phyloP scores from a whole-genome alignment of 1,284 basidiomycete genomes.

The Boletus semigastroideus region DNA sequence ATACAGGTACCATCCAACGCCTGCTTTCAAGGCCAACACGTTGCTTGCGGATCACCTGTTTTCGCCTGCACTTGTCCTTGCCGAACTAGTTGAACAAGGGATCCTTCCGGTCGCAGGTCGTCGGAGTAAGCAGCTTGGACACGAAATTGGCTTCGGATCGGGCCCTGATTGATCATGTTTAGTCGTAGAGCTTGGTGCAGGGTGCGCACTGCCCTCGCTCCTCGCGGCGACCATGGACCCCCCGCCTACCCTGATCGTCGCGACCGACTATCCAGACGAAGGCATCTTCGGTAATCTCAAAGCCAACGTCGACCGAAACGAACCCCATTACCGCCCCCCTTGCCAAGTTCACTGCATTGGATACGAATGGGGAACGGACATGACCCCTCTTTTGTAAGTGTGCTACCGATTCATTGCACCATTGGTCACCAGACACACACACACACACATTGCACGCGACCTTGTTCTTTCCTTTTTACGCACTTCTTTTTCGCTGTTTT shows the following conservation, averaged over 20 bases:
- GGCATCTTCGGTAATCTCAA: conserved; percentile 55
- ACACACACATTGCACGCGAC: background rate
- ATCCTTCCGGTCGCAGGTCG: conserved; percentile 36
- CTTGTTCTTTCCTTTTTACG: background rate
- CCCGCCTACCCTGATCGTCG: conserved; percentile 52
- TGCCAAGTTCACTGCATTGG: conserved; percentile 48
- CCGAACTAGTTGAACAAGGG: conserved; percentile 60
- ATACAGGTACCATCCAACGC: conserved; percentile 1
- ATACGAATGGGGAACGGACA: conserved; percentile 65
- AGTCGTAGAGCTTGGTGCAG: conserved; percentile 70
- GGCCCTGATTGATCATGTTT: background rate
- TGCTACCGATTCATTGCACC: conserved; percentile 4
- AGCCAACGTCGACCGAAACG: conserved; percentile 53
- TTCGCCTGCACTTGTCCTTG: conserved; percentile 63
- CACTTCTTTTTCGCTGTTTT: background rate
- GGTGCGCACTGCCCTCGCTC: conserved; percentile 63
- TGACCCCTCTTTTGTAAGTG: conserved; percentile 48
- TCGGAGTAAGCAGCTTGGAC: conserved; percentile 14
- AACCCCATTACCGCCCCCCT: conserved; percentile 30
- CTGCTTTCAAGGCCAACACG: conserved; percentile 54
- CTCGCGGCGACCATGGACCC: conserved; percentile 46
- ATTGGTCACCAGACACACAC: background rate
- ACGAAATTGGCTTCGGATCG: background rate
- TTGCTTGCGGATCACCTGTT: conserved; percentile 72
- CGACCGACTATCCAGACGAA: conserved; percentile 68